These are phyloP conservation scores for Fusarium dlaminii DNA, from an alignment of 2,329 filamentous ascomycete species.

Conservation along the genomic window DNA sequence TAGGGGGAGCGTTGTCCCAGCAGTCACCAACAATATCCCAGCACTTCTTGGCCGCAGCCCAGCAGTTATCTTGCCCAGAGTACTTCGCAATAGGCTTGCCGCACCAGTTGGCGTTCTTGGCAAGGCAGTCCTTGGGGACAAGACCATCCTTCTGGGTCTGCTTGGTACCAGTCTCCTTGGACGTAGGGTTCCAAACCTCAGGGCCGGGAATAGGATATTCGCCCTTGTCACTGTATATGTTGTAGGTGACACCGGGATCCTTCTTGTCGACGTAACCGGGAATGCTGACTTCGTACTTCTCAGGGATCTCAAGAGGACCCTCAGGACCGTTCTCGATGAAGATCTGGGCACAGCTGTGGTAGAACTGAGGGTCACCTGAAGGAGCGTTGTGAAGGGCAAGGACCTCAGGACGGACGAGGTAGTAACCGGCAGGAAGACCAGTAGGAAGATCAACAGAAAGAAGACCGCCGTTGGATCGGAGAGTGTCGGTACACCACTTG, in stretches of 20 bases:
- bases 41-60: constrained; percentile 64
- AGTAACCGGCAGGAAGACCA: constrained; percentile 71
- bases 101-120: constrained; percentile 79
- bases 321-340: constrained; percentile 62
- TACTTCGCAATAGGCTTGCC: constrained; percentile 69
- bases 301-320: constrained; percentile 58
- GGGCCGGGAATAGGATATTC: constrained; percentile 66
- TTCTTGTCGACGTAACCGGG: constrained; percentile 69
- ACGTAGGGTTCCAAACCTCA: constrained; percentile 57
- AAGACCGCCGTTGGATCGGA: constrained; percentile 71
- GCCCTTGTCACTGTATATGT: constrained; percentile 66
- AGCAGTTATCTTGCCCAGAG: constrained; percentile 66
- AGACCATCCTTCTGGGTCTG: constrained; percentile 54
- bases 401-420: constrained; percentile 76
- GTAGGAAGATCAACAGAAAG: constrained; percentile 70
- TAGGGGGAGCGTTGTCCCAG: constrained; percentile 66
- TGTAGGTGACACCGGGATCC: constrained; percentile 67
- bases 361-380: constrained; percentile 74
- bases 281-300: constrained; percentile 66
- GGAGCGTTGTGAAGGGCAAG: constrained; percentile 73
- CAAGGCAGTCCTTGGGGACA: constrained; percentile 64
- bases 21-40: constrained; percentile 69
- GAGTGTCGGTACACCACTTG: constrained; percentile 76
- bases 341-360: constrained; percentile 76
- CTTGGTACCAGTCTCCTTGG: constrained; percentile 24